Conservation (phyloP, 345 rosid genomes). For the Rhizophora apiculata region DNA sequence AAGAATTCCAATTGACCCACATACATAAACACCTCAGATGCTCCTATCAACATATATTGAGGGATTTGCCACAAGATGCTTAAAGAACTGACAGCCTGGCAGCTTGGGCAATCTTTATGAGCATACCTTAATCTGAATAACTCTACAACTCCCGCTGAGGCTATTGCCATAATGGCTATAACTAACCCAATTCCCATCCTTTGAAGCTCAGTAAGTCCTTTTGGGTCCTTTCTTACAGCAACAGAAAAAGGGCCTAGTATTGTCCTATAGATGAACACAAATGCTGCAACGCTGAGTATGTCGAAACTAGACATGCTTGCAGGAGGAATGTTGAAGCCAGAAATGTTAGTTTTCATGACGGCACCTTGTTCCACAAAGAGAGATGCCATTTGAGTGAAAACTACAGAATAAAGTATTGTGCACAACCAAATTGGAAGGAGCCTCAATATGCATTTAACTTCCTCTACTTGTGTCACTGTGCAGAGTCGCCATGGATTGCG, state of each 20-base stretch:
- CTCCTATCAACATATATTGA: conserved; percentile 30
- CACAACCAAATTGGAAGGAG: conserved; percentile 33
- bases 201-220: conserved; percentile 30
- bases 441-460: conserved; percentile 30
- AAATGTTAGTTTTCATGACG: conserved; percentile 23
- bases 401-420: conserved; percentile 32
- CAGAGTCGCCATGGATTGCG: conserved; percentile 25
- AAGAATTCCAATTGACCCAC: conserved; percentile 35
- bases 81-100: conserved; percentile 12
- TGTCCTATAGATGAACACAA: conserved; percentile 23
- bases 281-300: conserved; percentile 22
- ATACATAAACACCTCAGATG: conserved; percentile 38
- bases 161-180: conserved; percentile 25
- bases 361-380: conserved; percentile 34
- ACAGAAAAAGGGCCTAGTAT: conserved; percentile 21
- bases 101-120: neutral
- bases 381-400: conserved; percentile 34
- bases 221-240: conserved; percentile 8
- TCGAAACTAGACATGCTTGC: conserved; percentile 35
- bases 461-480: conserved; percentile 28
- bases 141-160: conserved; percentile 29
- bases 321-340: conserved; percentile 22
- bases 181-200: conserved; percentile 33
- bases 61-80: conserved; percentile 36
- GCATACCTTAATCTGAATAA: conserved; percentile 19